Evolutionary conservation across 495 filamentous ascomycete genomes (phyloP).

Genomic region (Evansstolkia leycettana): DNA sequence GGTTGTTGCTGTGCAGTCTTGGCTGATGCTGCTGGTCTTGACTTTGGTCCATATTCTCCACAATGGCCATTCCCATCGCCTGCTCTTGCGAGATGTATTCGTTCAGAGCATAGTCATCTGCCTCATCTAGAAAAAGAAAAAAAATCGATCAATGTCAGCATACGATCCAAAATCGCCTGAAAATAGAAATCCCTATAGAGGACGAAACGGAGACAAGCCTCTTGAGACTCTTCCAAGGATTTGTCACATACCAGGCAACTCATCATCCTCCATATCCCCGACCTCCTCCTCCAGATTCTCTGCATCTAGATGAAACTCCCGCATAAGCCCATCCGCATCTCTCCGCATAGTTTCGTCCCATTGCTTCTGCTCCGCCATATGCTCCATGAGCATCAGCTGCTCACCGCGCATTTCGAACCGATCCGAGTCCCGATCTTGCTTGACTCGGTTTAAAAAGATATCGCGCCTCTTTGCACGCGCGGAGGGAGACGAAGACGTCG

Average conservation of each 20-base stretch:
- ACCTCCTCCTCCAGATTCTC: conserved; percentile 27
- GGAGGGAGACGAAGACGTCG: conserved; percentile 8
- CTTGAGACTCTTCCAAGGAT: too few relatives aligned
- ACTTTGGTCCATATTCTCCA: conserved; percentile 9
- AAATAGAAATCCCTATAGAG: too few relatives aligned
- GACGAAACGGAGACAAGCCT: too few relatives aligned
- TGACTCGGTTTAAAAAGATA: conserved; percentile 71
- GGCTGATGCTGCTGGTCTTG: conserved; percentile 2
- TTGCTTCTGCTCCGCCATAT: conserved; percentile 34
- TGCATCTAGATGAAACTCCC: conserved; percentile 9
- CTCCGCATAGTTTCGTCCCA: conserved; percentile 35
- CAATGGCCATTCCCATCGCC: conserved; percentile 17
- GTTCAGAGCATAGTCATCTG: conserved; percentile 23
- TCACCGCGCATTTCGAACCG: conserved; percentile 61
- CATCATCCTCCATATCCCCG: conserved; percentile 23
- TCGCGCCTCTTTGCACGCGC: conserved; percentile 23
- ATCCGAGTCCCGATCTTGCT: conserved; percentile 55
- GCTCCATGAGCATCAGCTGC: conserved; percentile 47
- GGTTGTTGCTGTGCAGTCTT: conserved; percentile 3
- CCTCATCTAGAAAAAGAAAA: conserved; percentile 9
- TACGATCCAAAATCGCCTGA: too few relatives aligned
- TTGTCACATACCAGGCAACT: conserved; percentile 13
- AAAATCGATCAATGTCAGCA: too few relatives aligned
- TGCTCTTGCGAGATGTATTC: conserved; percentile 21
- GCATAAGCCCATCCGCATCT: conserved; percentile 15